Evolutionary conservation across 1,139 yeast species (phyloP), one percentile per base, ranked within the genome.

Genomic region (Geotrichum aggregatum): DNA sequence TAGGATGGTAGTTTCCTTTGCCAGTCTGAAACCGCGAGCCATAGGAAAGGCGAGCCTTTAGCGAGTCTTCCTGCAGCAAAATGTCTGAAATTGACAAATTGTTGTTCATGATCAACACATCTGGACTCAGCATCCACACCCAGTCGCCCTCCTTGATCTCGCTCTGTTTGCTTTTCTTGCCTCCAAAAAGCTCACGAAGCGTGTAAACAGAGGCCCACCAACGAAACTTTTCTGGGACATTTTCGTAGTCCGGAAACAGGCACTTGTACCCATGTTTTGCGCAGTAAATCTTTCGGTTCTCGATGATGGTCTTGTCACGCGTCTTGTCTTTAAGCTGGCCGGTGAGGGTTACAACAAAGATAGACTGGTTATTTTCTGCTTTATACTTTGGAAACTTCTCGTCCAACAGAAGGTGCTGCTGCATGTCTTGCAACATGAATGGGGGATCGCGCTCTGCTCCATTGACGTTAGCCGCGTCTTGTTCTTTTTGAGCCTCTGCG

Each of bases 271-370:
- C 41, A 31, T 50, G 35, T 16, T 24, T 44, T n/a, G 24, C 10
- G 36, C 53, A 50, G 33, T 50, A 50, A 2, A 14, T 38, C 13
- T 45, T 19, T 28, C 53, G 42, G 47, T 50, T 50, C n/a, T 10
- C n/a, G 10, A 40, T 40, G 13, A 50, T 38, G 8, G 19, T 40
- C 22, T 28, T 18, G 13, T 16, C 14, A 13, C 18, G 28, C 3
- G 16, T 16, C 16, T n/a, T 14, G 16, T 35, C 39, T 30, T 30
- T 13, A 2, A n/a, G 8, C 3, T 36, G n/a, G 8, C 21, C 14
- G 13, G 21, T 26, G 21, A 3, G 41, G 10, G 41, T 36, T n/a
- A 36, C 41, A 11, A 36, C 41, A 36, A 36, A 36, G 24, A 36
- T 18, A 13, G 3, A 14, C 39, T 35, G 39, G 10, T 36, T 4